Conservation (phyloP, 805 yeast species). For the Wickerhamiella allomyrinae region DNA sequence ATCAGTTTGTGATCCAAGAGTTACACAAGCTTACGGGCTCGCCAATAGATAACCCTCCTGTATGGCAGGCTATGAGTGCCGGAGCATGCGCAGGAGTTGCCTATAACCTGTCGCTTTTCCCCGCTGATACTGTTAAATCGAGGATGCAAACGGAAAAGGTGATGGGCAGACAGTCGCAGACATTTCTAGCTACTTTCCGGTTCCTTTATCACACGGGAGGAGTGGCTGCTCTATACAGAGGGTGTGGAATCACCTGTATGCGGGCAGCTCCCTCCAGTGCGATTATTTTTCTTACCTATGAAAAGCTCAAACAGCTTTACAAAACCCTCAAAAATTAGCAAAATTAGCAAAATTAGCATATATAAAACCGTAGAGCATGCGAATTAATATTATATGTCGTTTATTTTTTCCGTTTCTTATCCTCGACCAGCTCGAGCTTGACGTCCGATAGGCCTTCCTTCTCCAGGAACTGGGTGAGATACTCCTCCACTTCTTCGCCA, state of each 20-base stretch:
- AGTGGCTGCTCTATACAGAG: slow-evolving; percentile 59
- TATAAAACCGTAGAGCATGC: background rate
- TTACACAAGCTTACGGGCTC: slow-evolving; percentile 5
- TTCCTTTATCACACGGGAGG: slow-evolving; percentile 42
- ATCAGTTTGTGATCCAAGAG: slow-evolving; percentile 36
- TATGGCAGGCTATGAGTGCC: slow-evolving; percentile 44
- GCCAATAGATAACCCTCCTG: slow-evolving; percentile 1
- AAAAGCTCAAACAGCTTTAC: slow-evolving; percentile 22
- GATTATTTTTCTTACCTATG: slow-evolving; percentile 67
- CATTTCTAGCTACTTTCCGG: slow-evolving; percentile 28
- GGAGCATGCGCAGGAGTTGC: slow-evolving; percentile 82
- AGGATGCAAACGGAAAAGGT: slow-evolving; percentile 57
- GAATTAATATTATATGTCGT: background rate
- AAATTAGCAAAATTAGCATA: background rate
- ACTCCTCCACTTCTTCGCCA: slow-evolving; percentile 75
- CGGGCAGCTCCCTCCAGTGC: slow-evolving; percentile 89
- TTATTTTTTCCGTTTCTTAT: slow-evolving; percentile 56
- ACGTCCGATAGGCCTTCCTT: slow-evolving; percentile 74
- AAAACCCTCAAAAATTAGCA: background rate
- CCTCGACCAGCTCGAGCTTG: slow-evolving; percentile 80
- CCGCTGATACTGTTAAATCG: slow-evolving; percentile 82
- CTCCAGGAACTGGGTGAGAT: slow-evolving; percentile 51
- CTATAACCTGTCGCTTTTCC: slow-evolving; percentile 69
- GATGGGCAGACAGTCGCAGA: slow-evolving; percentile 22
- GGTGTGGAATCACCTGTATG: slow-evolving; percentile 64